Evolutionary conservation across 495 filamentous ascomycete species (phyloP).

Genomic region (Xylaria cubensis): DNA sequence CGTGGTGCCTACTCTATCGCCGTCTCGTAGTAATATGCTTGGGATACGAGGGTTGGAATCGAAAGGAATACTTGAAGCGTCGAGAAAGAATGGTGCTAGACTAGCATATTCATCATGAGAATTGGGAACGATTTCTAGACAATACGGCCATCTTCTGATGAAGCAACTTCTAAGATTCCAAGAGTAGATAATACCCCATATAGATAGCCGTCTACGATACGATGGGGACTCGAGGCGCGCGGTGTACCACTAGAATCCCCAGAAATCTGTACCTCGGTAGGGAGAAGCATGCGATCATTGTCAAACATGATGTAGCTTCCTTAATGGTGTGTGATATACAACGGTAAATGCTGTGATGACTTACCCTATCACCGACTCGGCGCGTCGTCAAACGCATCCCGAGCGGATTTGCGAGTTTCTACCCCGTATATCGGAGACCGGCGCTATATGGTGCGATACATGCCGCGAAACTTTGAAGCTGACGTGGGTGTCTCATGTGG

Average conservation of each 20-base stretch:
- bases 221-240: background rate
- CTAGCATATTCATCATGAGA: background rate
- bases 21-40: background rate
- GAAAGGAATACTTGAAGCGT: background rate
- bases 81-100: background rate
- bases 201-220: background rate
- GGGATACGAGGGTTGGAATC: constrained; percentile 9
- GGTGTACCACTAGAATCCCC: background rate
- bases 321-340: background rate
- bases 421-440: background rate
- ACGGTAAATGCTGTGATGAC: constrained; percentile 3
- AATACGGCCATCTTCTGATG: background rate
- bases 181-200: background rate
- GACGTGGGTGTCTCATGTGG: background rate
- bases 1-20: background rate
- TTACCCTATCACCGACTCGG: constrained; percentile 11
- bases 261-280: too few species aligned
- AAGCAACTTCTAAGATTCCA: background rate
- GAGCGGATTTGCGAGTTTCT: background rate
- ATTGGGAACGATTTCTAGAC: background rate
- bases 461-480: background rate
- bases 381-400: constrained; percentile 13
- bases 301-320: background rate
- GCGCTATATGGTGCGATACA: background rate
- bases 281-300: background rate